Percentiles rank a stretch among this genome's conserved stretches.
Evolutionary conservation across 1,284 basidiomycete species (phyloP).

Genomic region (Ceratobasidium sp.): DNA sequence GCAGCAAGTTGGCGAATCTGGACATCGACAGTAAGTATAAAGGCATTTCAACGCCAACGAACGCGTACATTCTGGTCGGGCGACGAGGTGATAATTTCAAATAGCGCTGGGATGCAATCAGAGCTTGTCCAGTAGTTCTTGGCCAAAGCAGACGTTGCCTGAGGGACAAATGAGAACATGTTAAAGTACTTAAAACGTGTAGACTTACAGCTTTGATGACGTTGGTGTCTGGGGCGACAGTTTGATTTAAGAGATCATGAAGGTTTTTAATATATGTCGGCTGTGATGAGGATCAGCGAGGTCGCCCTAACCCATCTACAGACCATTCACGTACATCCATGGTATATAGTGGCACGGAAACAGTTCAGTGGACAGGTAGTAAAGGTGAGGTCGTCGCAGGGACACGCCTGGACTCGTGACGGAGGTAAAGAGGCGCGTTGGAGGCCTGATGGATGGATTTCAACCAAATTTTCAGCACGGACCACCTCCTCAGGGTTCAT

Average conservation of each 20-base stretch:
- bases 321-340: slow-evolving; percentile 38
- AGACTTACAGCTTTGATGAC: slow-evolving; percentile 84
- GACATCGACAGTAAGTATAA: slow-evolving; percentile 42
- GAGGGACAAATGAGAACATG: slow-evolving; percentile 39
- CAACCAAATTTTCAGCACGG: slow-evolving; percentile 36
- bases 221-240: slow-evolving; percentile 85
- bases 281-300: slow-evolving; percentile 55
- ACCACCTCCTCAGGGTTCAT: slow-evolving; percentile 21
- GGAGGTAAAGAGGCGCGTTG: slow-evolving; percentile 23
- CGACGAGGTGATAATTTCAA: slow-evolving; percentile 86
- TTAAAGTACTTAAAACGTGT: slow-evolving; percentile 1
- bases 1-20: slow-evolving; percentile 97
- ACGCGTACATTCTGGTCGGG: slow-evolving; percentile 66
- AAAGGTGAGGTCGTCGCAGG: slow-evolving; percentile 13
- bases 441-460: slow-evolving; percentile 30
- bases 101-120: slow-evolving; percentile 90
- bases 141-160: slow-evolving; percentile 94
- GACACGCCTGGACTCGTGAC: slow-evolving; percentile 32
- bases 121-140: slow-evolving; percentile 92
- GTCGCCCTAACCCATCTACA: slow-evolving; percentile 30
- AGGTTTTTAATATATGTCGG: slow-evolving; percentile 78
- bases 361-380: not conserved
- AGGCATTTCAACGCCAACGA: not conserved
- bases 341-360: not conserved
- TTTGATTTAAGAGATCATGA: slow-evolving; percentile 85